Evolutionary conservation across 257 asterid genomes (phyloP).

Genomic region (Buddleja alternifolia): DNA sequence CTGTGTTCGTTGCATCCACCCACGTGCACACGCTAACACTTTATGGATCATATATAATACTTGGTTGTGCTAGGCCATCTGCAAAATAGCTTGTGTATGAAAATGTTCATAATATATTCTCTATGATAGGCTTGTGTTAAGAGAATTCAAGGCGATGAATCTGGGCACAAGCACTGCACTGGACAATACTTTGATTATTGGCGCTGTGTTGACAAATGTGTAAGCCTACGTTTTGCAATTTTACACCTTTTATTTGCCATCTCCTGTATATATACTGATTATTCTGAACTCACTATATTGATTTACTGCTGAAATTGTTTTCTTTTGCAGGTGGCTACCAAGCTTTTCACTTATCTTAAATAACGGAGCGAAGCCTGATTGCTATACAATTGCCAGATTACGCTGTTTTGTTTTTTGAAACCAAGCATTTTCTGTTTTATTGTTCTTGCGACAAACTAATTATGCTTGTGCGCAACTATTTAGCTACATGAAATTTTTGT

Average conservation of each 20-base stretch:
- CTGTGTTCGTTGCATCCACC: neutral
- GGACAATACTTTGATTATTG: slow-evolving; percentile 90
- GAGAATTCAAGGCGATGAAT: slow-evolving; percentile 74
- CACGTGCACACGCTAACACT: neutral
- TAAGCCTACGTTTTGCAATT: slow-evolving; percentile 25
- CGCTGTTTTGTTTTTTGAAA: slow-evolving; percentile 18
- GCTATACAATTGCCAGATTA: slow-evolving; percentile 25
- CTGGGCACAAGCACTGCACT: slow-evolving; percentile 81
- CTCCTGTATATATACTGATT: neutral
- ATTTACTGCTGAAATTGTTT: slow-evolving; percentile 15
- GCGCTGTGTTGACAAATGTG: slow-evolving; percentile 74
- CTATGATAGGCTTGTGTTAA: slow-evolving; percentile 61
- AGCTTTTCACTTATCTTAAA: slow-evolving; percentile 50
- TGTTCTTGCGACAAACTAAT: slow-evolving; percentile 22
- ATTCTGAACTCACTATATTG: neutral
- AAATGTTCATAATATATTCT: neutral
- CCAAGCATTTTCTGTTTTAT: slow-evolving; percentile 22
- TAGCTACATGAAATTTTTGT: slow-evolving; percentile 27
- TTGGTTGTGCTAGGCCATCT: neutral
- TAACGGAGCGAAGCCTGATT: slow-evolving; percentile 27
- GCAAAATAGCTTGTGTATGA: neutral
- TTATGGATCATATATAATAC: neutral
- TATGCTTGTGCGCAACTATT: slow-evolving; percentile 17
- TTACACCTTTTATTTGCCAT: neutral
- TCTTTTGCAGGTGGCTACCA: slow-evolving; percentile 46